A percentile compares a stretch with the other conserved stretches of the same genome.
Evolutionary conservation across 192 early-diverging fungal genomes (phyloP).

Genomic region (Spizellomyces punctatus): DNA sequence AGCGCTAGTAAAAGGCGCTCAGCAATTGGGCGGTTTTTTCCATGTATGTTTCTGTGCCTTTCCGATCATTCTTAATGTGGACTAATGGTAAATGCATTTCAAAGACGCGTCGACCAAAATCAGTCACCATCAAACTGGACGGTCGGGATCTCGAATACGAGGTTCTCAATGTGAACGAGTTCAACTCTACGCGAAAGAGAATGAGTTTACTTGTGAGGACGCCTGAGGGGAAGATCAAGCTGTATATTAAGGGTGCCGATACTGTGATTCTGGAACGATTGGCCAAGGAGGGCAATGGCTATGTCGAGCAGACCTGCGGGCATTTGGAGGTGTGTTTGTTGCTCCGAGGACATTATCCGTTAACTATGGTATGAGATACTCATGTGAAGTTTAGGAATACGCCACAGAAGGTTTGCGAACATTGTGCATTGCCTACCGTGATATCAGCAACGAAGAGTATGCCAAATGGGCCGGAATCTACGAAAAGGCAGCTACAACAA

Average conservation of each 20-base stretch:
- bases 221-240: slow-evolving; percentile 78
- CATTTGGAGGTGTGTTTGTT: slow-evolving; percentile 46
- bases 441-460: slow-evolving; percentile 88
- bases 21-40: slow-evolving; percentile 57
- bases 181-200: slow-evolving; percentile 96
- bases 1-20: slow-evolving; percentile 77
- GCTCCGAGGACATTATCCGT: neutral
- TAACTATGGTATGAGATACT: neutral
- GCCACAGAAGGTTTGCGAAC: slow-evolving; percentile 96
- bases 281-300: slow-evolving; percentile 48
- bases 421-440: slow-evolving; percentile 92
- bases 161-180: slow-evolving; percentile 94
- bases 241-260: slow-evolving; percentile 97
- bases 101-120: slow-evolving; percentile 56
- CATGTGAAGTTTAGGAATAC: slow-evolving; percentile 69
- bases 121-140: slow-evolving; percentile 50
- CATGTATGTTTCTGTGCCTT: slow-evolving; percentile 27
- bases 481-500: slow-evolving; percentile 77
- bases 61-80: neutral
- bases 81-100: slow-evolving; percentile 1
- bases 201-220: slow-evolving; percentile 90
- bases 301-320: slow-evolving; percentile 38
- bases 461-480: slow-evolving; percentile 76
- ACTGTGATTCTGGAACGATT: slow-evolving; percentile 95
- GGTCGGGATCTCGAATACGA: slow-evolving; percentile 75